phyloP scores from a whole-genome alignment of 805 yeast species.

The Candida pini region DNA sequence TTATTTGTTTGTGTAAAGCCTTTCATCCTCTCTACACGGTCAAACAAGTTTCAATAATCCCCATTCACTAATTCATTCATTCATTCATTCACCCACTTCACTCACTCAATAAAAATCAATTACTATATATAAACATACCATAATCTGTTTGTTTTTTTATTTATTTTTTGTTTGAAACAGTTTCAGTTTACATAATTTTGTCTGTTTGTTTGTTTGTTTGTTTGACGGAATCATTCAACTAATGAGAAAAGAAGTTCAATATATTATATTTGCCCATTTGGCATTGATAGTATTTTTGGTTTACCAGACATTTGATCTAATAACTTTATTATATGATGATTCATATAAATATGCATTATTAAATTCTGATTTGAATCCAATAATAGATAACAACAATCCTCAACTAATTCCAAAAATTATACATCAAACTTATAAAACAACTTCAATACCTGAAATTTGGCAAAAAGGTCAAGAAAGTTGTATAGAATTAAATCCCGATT shows the following conservation, averaged over 20 bases:
- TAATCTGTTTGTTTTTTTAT: no score
- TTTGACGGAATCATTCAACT: conserved; percentile 1
- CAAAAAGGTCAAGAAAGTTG: conserved; percentile 70
- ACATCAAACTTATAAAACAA: conserved; percentile 87
- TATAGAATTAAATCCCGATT: conserved; percentile 77
- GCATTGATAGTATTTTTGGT: conserved; percentile 46
- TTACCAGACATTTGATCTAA: conserved; percentile 66
- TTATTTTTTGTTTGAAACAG: no score
- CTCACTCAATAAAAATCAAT: no score
- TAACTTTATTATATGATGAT: conserved; percentile 70
- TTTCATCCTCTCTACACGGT: no score
- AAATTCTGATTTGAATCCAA: conserved; percentile 56
- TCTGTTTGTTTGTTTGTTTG: no score
- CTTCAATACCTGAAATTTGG: conserved; percentile 78
- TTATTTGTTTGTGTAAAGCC: no score
- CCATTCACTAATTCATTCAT: no score
- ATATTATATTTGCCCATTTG: conserved; percentile 54
- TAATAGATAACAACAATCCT: conserved; percentile 36
- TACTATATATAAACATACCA: no score
- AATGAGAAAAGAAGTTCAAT: conserved; percentile 64
- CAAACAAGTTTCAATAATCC: no score
- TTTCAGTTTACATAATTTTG: no score
- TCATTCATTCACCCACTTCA: no score
- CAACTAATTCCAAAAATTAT: conserved; percentile 80
- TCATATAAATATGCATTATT: conserved; percentile 57